Evolutionary conservation across 2,329 filamentous ascomycete species (phyloP), one percentile per base, ranked within the genome.

Genomic region (Scytalidium lignicola): DNA sequence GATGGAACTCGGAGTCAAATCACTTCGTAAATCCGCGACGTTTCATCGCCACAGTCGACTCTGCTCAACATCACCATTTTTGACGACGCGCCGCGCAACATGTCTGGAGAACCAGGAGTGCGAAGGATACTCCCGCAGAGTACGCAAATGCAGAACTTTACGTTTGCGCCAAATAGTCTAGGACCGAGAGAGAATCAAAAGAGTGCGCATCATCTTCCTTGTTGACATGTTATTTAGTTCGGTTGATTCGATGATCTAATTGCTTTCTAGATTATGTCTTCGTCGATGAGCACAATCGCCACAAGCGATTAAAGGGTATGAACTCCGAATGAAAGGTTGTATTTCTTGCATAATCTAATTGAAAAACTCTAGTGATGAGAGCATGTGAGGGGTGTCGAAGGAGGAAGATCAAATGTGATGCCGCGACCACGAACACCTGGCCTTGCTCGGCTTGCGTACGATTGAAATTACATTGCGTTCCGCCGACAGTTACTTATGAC

Each of bases 371-470:
- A 95, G 92, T 96, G 46, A 96, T 96, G 90, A 85, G 93, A 74
- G 93, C 92, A 49, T 97, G 92, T 68, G 92, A 96, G 71, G 92
- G 92, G 52, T 97, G 92, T 65, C 82, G 92, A 54, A 85, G 90
- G 69, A 83, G 92, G 63, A 99, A 99, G 70, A 99, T 99, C 66
- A 96, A 96, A 69, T 99, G 92, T 71, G 93, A 97, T 72, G 90
- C 92, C 46, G 92, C 92, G 18, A 96, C 92, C 13, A 96, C 91
- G 39, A 96, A 97, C 67, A 90, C 90, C 32, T 97, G 93, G 92
- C 93, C 93, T 22, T 97, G 92, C 69, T 93, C 91, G 39, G 90
- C 93, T 29, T 99, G 92, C 67, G 86, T 90, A 54, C 83, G 92
- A 44, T 75, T 97, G 54, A 97, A 96, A 73, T 79, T 96, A 51